phyloP scores from a whole-genome alignment of 208 protist genomes.

The Strigomonas culicis region DNA sequence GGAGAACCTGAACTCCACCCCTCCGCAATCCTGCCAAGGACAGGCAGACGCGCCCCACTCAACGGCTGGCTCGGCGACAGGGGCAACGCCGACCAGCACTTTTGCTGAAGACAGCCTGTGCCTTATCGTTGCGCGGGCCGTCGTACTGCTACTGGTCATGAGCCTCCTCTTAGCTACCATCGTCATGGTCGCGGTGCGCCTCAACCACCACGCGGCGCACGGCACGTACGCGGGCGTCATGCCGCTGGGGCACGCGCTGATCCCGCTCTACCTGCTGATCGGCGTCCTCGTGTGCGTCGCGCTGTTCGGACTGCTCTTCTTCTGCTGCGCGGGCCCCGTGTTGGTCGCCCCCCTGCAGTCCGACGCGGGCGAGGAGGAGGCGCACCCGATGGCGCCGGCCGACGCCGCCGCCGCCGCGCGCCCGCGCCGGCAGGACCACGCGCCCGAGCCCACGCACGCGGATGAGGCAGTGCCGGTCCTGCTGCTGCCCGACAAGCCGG shows the following conservation, averaged over 20 bases:
- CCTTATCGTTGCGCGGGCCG: slow-evolving; percentile 4
- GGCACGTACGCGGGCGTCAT: slow-evolving; percentile 25
- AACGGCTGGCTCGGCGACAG: background rate
- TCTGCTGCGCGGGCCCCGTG: slow-evolving; percentile 18
- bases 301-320: slow-evolving; percentile 14
- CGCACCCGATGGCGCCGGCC: slow-evolving; percentile 1
- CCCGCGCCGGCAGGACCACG: slow-evolving; percentile 9
- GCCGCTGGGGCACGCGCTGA: slow-evolving; percentile 30
- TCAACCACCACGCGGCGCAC: slow-evolving; percentile 44
- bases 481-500: background rate
- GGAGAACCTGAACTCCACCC: slow-evolving; percentile 4
- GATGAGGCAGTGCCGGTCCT: background rate
- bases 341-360: background rate
- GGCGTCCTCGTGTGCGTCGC: slow-evolving; percentile 17
- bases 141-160: slow-evolving; percentile 20
- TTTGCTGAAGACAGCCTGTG: slow-evolving; percentile 13
- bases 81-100: slow-evolving; percentile 9
- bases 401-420: slow-evolving; percentile 11
- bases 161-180: slow-evolving; percentile 36
- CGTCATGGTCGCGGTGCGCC: slow-evolving; percentile 47
- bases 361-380: background rate
- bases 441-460: background rate
- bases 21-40: background rate
- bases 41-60: background rate
- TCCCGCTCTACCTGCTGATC: slow-evolving; percentile 56